Base-by-base conservation (phyloP, 2,329 filamentous ascomycete genomes). In the Rhexocercosporidium sp. region DNA sequence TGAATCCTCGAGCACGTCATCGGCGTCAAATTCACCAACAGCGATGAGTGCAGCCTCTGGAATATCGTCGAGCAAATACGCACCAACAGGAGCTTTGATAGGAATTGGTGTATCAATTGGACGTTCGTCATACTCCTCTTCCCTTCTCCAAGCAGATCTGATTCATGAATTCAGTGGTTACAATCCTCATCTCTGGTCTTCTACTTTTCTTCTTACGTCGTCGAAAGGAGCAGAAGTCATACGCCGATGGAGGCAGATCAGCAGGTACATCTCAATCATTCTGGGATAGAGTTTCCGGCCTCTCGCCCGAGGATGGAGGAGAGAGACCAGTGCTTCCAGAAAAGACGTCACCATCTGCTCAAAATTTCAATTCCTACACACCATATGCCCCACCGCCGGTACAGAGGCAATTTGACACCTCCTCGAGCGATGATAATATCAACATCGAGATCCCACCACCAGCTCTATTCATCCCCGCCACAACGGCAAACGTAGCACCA, bases 41-140 rank as follows among this genome's bases (percentile, higher is more conserved):
- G 31, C 54, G 8, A 39, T 57, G 6, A 39, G 14, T 41, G 54
- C 54, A 16, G 54, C 31, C 1, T 22, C 41, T 27, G 54, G 54
- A 18, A 57, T 57, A 3, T 57, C 54, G 2, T 57, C 54, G 3
- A 20, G 20, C 1, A 41, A 57, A 11, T 57, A 34, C 11, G 20
- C 31, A 18, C 31, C 31, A 57, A 37, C 54, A 4, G 49, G 14
- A n/a, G 41, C 54, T 3, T 11, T 57, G 11, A 57, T 57, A 3
- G 54, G 54, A n/a, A 57, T 57, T 8, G 54, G 54, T 27, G 54
- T 57, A 11, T 57, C 54, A 1, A 57, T 57, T 25, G 54, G 54
- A 57, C 20, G 54, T 57, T 37, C 9, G 51, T 54, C 6, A 41
- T 14, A 22, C 7, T 20, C n/a, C 11, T 22, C 6, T 12, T n/a